Conservation (phyloP, 192 early-diverging fungal species). For the Backusella circina region DNA sequence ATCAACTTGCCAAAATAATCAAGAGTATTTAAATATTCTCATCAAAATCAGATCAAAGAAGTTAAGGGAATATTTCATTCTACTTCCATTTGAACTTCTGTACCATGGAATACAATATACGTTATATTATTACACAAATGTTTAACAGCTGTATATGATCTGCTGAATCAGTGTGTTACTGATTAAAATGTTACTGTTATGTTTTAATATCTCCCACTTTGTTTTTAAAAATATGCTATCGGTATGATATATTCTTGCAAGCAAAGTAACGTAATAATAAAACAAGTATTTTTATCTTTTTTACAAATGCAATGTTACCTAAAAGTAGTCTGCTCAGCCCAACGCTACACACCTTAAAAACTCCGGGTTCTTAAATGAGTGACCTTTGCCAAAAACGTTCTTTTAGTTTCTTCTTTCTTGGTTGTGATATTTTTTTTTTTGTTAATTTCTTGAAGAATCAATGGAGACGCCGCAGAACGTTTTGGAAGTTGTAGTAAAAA, state of each 20-base stretch:
- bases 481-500: neutral
- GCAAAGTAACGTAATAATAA: neutral
- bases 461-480: neutral
- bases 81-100: neutral
- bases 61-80: neutral
- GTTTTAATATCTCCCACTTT: neutral
- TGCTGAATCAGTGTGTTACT: neutral
- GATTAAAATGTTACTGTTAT: neutral
- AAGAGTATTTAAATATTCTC: neutral
- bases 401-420: no score
- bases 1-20: neutral
- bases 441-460: neutral
- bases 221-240: neutral
- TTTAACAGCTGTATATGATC: neutral
- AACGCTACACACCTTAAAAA: neutral
- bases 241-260: neutral
- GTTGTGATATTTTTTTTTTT: no score
- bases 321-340: neutral
- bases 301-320: neutral
- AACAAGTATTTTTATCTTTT: neutral
- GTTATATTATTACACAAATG: neutral
- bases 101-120: neutral
- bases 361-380: neutral
- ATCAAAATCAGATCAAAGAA: neutral
- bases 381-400: neutral